Percentiles rank a stretch among this genome's conserved stretches.
These are phyloP conservation scores for Trifolium repens DNA, from an alignment of 306 rosid species.

Conservation along the genomic window DNA sequence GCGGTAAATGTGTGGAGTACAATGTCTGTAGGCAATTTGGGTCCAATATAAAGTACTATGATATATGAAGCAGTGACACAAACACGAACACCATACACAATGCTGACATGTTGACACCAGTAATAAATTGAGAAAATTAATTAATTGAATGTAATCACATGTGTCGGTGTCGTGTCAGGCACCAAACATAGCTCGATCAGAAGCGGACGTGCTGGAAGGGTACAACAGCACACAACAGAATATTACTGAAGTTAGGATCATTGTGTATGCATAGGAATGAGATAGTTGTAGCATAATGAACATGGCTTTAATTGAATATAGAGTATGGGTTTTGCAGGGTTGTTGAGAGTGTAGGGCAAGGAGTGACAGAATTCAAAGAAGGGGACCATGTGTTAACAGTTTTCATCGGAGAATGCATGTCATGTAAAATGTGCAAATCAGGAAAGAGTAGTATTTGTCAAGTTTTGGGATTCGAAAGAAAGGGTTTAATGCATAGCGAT, in stretches of 20 bases:
- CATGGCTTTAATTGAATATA: conserved; percentile 21
- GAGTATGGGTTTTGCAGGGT: conserved; percentile 59
- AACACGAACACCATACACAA: too few species aligned
- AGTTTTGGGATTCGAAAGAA: conserved; percentile 84
- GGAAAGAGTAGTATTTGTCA: conserved; percentile 84
- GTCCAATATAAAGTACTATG: too few species aligned
- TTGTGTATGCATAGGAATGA: background rate
- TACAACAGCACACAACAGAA: background rate
- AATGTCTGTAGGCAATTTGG: too few species aligned
- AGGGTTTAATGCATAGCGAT: conserved; percentile 93
- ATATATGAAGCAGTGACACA: too few species aligned
- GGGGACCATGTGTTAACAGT: conserved; percentile 92
- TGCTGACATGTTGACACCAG: too few species aligned
- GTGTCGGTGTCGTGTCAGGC: too few species aligned
- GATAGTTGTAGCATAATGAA: background rate
- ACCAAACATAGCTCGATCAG: too few species aligned
- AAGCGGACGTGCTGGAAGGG: too few species aligned
- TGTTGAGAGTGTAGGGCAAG: conserved; percentile 91
- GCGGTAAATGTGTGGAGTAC: background rate
- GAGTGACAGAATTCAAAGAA: conserved; percentile 75
- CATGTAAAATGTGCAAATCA: conserved; percentile 72
- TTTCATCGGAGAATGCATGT: conserved; percentile 90
- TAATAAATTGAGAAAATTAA: too few species aligned
- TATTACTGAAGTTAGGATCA: background rate
- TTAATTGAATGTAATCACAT: too few species aligned